Evolutionary conservation across 805 yeast genomes (phyloP), one percentile per base, ranked within the genome.

Genomic region (Cyberlindnera euphorbiiphila): DNA sequence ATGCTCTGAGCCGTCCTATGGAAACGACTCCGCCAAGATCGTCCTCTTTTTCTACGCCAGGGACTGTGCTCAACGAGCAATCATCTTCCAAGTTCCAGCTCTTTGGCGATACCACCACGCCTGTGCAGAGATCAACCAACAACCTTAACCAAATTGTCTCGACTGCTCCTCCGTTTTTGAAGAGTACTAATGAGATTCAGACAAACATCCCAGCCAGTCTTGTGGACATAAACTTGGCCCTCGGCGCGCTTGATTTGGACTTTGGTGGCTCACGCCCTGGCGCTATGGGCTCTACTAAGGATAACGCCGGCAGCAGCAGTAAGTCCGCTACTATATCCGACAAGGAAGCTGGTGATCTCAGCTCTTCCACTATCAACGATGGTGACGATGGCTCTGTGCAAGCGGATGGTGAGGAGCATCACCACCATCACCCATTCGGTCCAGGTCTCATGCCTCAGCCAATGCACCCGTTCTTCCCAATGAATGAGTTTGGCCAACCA

Each of bases 401-500:
- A 26, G 32, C 23, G 5, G 37, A 28, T 11, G 30, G 31, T 4
- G 36, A 34, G 9, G 32, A 38, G 29, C 24, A 39, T 6, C 32
- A 25, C 16, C 42, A 29, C 6, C 29, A 14, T 2, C 48, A 44
- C 14, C 41, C 41, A 16, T 47, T 43, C 16, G 42, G 42, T 4
- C 45, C 43, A 22, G 44, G 42, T 5, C 38, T 41, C 17, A 46
- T 48, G 37, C 57, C 46, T 20, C 57, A 46, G 28, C 51, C 49
- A 13, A 45, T 53, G 39, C 54, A 47, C 10, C 57, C 56, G 22
- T 52, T 54, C 31, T 49, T 53, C 41, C 56, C 59, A 29, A 32
- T 52, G 28, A 51, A 54, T 33, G 55, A 51, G 27, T 54, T 53
- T 35, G 59, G 59, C 8, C 57, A 54, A 29, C 57, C 57, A 5